Conservation (phyloP, 2,329 filamentous ascomycete genomes). For the Dryadomyces sulphureus region DNA sequence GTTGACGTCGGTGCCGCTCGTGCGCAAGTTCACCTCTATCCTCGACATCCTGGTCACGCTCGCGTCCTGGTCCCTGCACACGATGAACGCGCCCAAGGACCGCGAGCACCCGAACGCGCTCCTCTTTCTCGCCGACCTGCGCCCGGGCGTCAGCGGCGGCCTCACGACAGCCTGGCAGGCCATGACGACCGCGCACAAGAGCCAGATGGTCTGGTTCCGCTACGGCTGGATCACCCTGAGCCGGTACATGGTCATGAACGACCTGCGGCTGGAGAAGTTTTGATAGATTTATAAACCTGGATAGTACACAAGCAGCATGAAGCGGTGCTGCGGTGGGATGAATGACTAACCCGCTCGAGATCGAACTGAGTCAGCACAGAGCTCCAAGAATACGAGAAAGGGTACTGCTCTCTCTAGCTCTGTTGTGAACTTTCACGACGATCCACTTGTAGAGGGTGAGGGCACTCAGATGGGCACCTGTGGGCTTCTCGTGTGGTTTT, state of each 20-base stretch:
- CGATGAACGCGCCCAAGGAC: conserved; percentile 9
- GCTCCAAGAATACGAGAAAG: too few relatives aligned
- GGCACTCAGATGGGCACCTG: too few relatives aligned
- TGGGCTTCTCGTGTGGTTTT: too few relatives aligned
- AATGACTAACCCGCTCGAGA: too few relatives aligned
- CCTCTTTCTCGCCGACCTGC: conserved; percentile 47
- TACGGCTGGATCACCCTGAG: conserved; percentile 89
- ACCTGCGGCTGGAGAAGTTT: conserved; percentile 45
- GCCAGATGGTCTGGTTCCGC: conserved; percentile 97
- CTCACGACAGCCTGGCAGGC: conserved; percentile 54
- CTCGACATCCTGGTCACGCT: conserved; percentile 65
- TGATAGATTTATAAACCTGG: neutral
- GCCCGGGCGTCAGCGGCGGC: conserved; percentile 34
- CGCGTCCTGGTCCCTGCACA: conserved; percentile 24
- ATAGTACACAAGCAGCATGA: neutral
- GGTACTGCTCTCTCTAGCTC: neutral
- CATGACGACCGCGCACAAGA: conserved; percentile 82
- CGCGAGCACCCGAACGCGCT: conserved; percentile 42
- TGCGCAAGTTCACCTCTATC: conserved; percentile 69
- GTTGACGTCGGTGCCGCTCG: conserved; percentile 54
- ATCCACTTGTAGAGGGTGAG: conserved; percentile 3
- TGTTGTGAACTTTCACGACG: neutral
- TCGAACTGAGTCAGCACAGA: too few relatives aligned
- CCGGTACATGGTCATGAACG: conserved; percentile 92
- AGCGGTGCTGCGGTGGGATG: too few relatives aligned